A percentile compares a stretch with the other conserved stretches of the same genome.
These are phyloP conservation scores for Pseudogymnoascus pannorum DNA, from an alignment of 2,329 filamentous ascomycete species.

Conservation along the genomic window DNA sequence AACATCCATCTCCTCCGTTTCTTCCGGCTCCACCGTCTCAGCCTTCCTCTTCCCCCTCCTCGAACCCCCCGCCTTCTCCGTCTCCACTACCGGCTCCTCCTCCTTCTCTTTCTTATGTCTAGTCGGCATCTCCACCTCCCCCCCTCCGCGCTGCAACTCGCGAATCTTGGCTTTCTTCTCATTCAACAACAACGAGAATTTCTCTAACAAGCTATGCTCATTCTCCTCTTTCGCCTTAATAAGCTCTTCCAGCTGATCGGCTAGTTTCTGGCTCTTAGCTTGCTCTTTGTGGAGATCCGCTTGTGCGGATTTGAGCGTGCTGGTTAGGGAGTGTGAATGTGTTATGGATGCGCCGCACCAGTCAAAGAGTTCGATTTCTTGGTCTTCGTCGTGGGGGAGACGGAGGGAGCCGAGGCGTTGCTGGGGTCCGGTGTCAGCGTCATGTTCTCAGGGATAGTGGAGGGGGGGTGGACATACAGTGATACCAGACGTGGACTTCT, in stretches of 20 bases:
- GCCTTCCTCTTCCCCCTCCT: constrained; percentile 46
- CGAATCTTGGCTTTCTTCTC: constrained; percentile 75
- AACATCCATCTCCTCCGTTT: constrained; percentile 43
- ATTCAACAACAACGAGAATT: constrained; percentile 65
- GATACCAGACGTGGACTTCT: constrained; percentile 60
- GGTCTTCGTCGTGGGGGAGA: constrained; percentile 45
- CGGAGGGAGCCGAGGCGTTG: constrained; percentile 62
- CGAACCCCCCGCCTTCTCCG: constrained; percentile 27
- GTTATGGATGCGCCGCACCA: constrained; percentile 59
- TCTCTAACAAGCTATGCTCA: constrained; percentile 59
- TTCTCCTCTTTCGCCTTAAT: constrained; percentile 58
- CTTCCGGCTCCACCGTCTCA: constrained; percentile 25
- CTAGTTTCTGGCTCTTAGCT: constrained; percentile 49
- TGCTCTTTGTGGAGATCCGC: constrained; percentile 42
- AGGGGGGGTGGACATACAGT: constrained; percentile 41
- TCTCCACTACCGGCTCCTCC: neutral
- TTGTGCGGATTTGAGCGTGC: constrained; percentile 28
- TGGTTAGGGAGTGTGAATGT: constrained; percentile 14
- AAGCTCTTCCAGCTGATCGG: constrained; percentile 58
- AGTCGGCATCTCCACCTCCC: constrained; percentile 32
- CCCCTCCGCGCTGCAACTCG: constrained; percentile 54
- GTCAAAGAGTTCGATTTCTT: constrained; percentile 58
- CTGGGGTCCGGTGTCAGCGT: constrained; percentile 33
- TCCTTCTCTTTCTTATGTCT: constrained; percentile 1
- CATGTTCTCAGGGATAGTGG: constrained; percentile 2